phyloP scores from a whole-genome alignment of 208 protist species.

The Polymyxa betae region DNA sequence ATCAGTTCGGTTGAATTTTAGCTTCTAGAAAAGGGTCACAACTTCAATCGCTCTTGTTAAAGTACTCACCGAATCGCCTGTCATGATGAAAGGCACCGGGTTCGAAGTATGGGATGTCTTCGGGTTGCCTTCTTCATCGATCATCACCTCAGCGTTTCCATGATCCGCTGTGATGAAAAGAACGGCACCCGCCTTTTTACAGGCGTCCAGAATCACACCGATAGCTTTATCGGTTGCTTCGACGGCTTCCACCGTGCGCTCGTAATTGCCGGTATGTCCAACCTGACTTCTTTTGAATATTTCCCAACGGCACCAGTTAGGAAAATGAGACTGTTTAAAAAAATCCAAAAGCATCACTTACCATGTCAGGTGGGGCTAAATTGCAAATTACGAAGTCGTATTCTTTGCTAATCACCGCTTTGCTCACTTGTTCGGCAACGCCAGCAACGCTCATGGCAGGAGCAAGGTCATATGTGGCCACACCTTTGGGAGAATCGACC shows the following conservation, averaged over 20 bases:
- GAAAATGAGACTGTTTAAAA: neutral
- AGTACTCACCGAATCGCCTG: neutral
- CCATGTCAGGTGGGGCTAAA: constrained; percentile 76
- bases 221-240: constrained; percentile 58
- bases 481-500: constrained; percentile 69
- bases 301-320: too few species aligned
- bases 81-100: constrained; percentile 70
- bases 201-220: constrained; percentile 65
- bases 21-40: neutral
- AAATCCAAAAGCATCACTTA: constrained; percentile 54
- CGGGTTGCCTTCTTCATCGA: constrained; percentile 60
- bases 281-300: neutral
- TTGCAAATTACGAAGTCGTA: constrained; percentile 73
- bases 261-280: constrained; percentile 72
- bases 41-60: neutral
- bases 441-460: constrained; percentile 71
- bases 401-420: constrained; percentile 59
- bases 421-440: constrained; percentile 65
- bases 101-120: constrained; percentile 74
- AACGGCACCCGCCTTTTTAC: constrained; percentile 59
- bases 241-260: constrained; percentile 56
- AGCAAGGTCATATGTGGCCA: constrained; percentile 69
- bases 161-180: constrained; percentile 75
- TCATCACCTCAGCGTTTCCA: constrained; percentile 76
- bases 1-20: neutral